Evolutionary conservation across 495 filamentous ascomycete genomes (phyloP).

Genomic region (Melanomma pulvis-pyrius): DNA sequence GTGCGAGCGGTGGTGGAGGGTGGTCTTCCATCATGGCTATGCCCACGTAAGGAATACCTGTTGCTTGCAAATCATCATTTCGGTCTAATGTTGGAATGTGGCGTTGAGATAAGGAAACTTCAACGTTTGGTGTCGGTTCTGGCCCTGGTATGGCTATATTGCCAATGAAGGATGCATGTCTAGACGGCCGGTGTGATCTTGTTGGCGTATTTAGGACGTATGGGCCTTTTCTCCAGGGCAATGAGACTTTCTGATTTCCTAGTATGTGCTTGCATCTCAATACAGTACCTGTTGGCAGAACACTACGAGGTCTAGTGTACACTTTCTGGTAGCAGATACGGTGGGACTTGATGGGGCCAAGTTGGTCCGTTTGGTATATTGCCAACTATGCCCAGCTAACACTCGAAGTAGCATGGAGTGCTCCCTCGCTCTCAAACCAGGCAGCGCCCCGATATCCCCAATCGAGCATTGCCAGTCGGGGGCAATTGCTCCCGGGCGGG

Average conservation of each 20-base stretch:
- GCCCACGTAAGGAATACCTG: slow-evolving; percentile 14
- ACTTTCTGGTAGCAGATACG: no score
- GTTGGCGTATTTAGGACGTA: not conserved
- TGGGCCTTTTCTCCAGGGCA: not conserved
- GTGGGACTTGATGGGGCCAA: no score
- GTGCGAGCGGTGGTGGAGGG: not conserved
- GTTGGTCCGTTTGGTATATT: no score
- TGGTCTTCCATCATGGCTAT: slow-evolving; percentile 20
- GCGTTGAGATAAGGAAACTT: no score
- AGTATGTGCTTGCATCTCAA: not conserved
- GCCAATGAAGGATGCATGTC: not conserved
- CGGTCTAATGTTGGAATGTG: no score
- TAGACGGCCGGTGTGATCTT: not conserved
- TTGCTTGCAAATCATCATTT: not conserved
- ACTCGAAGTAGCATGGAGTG: not conserved
- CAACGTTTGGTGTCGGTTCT: not conserved
- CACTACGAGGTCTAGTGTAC: no score
- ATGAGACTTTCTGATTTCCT: not conserved
- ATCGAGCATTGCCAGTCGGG: not conserved
- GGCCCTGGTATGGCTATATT: not conserved
- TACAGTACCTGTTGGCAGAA: not conserved
- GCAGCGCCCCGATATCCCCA: slow-evolving; percentile 3
- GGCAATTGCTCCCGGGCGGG: not conserved
- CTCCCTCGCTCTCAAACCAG: not conserved
- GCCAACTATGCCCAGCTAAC: no score